phyloP scores from a whole-genome alignment of 306 rosid species.

The Sechiopsis laciniata region DNA sequence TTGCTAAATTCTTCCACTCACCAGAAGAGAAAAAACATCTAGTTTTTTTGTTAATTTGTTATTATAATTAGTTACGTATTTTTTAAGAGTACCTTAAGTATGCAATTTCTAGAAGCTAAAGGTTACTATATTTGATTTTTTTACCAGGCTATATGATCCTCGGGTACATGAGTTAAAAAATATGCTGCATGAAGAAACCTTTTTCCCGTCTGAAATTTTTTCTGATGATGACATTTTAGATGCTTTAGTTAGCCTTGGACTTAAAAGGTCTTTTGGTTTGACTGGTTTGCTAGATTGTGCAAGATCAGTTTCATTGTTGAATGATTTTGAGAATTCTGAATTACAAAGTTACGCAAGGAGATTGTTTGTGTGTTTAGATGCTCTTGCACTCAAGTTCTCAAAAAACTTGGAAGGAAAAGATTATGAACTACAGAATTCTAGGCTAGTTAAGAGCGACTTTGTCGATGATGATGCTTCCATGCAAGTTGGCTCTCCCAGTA shows the following conservation, averaged over 20 bases:
- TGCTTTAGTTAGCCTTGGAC: constrained; percentile 69
- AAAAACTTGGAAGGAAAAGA: constrained; percentile 33
- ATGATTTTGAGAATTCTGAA: constrained; percentile 49
- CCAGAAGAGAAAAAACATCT: neutral
- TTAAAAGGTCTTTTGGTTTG: constrained; percentile 68
- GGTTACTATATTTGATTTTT: constrained; percentile 28
- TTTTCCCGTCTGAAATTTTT: constrained; percentile 76
- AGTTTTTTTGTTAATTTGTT: constrained; percentile 1
- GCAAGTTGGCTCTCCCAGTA: constrained; percentile 31
- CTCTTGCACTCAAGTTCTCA: constrained; percentile 54
- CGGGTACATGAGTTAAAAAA: constrained; percentile 57
- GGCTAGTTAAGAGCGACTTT: constrained; percentile 24
- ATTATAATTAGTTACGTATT: neutral
- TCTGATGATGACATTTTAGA: constrained; percentile 62
- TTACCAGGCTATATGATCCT: constrained; percentile 96
- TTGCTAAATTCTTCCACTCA: neutral
- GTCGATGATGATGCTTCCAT: constrained; percentile 28
- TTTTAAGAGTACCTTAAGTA: neutral
- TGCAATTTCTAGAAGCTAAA: constrained; percentile 8
- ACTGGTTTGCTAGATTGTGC: constrained; percentile 94
- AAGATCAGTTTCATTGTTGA: constrained; percentile 64
- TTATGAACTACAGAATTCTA: constrained; percentile 35
- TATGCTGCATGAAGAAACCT: constrained; percentile 57
- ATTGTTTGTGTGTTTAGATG: constrained; percentile 54
- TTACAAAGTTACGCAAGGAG: constrained; percentile 48